A percentile compares a stretch with the other conserved stretches of the same genome.
phyloP scores from a whole-genome alignment of 768 basidiomycete species.

The Naganishia randhawae region DNA sequence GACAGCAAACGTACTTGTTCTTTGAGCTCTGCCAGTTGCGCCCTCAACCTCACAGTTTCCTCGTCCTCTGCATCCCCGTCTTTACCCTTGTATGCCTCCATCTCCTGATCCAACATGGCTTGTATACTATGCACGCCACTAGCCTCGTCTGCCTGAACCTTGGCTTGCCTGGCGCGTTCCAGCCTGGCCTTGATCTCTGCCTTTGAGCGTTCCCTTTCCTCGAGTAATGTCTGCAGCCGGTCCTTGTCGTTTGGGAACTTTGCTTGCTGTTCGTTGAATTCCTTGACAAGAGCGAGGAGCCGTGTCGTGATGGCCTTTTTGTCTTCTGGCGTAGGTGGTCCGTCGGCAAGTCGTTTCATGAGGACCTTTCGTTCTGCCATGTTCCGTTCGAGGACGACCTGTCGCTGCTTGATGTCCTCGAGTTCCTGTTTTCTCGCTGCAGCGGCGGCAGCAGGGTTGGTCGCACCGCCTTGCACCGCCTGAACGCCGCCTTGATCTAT shows the following conservation, averaged over 20 bases:
- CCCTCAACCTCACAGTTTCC: conserved; percentile 56
- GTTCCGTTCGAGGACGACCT: conserved; percentile 64
- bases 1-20: conserved; percentile 61
- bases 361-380: conserved; percentile 84
- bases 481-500: conserved; percentile 34
- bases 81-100: conserved; percentile 58
- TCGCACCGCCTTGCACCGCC: conserved; percentile 36
- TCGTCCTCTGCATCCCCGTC: conserved; percentile 56
- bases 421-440: conserved; percentile 49
- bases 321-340: conserved; percentile 59
- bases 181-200: conserved; percentile 40
- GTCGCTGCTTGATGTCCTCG: conserved; percentile 36
- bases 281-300: conserved; percentile 3
- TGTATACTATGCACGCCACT: conserved; percentile 31
- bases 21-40: conserved; percentile 70
- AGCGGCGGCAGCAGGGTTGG: conserved; percentile 48
- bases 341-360: conserved; percentile 66
- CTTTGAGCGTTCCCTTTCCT: conserved; percentile 31
- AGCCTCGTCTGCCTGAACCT: background rate
- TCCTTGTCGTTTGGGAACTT: conserved; percentile 19
- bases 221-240: conserved; percentile 22
- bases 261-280: conserved; percentile 10
- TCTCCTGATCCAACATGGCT: conserved; percentile 73
- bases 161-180: conserved; percentile 50
- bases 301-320: conserved; percentile 42